phyloP scores from a whole-genome alignment of 495 filamentous ascomycete species.

The Trichoderma orchidacearum region DNA sequence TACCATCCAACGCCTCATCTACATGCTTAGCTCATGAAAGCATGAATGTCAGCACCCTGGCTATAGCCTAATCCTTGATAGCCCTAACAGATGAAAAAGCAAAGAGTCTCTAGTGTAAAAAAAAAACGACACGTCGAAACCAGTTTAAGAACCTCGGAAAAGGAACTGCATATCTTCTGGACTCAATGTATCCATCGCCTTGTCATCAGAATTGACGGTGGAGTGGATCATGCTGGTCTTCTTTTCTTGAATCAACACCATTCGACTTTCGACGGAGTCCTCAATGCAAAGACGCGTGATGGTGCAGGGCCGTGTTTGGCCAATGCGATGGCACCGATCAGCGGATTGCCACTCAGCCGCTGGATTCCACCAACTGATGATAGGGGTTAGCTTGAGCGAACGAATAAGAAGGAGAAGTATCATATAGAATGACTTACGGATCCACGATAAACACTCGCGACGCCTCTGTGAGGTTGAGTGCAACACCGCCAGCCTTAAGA shows the following conservation, averaged over 20 bases:
- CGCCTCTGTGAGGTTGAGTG: slow-evolving; percentile 87
- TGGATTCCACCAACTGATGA: slow-evolving; percentile 81
- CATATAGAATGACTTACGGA: slow-evolving; percentile 44
- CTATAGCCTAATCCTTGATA: background rate
- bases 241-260: slow-evolving; percentile 92
- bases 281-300: slow-evolving; percentile 90
- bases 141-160: slow-evolving; percentile 48
- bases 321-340: slow-evolving; percentile 93
- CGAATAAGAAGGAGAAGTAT: slow-evolving; percentile 8
- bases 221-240: slow-evolving; percentile 93
- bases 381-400: slow-evolving; percentile 7
- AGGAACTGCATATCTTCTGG: slow-evolving; percentile 88
- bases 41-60: background rate
- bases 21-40: too few species aligned
- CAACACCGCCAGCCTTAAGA: slow-evolving; percentile 89
- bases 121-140: background rate
- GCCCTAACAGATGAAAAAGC: background rate
- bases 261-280: slow-evolving; percentile 88
- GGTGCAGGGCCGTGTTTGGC: slow-evolving; percentile 83
- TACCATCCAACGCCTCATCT: too few species aligned
- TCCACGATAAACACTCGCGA: slow-evolving; percentile 91
- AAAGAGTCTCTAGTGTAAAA: background rate
- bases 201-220: slow-evolving; percentile 83
- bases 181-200: slow-evolving; percentile 78
- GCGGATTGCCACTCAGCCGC: slow-evolving; percentile 96